Conservation (phyloP, 352 stramenopile species). For the Pythium periplocum region DNA sequence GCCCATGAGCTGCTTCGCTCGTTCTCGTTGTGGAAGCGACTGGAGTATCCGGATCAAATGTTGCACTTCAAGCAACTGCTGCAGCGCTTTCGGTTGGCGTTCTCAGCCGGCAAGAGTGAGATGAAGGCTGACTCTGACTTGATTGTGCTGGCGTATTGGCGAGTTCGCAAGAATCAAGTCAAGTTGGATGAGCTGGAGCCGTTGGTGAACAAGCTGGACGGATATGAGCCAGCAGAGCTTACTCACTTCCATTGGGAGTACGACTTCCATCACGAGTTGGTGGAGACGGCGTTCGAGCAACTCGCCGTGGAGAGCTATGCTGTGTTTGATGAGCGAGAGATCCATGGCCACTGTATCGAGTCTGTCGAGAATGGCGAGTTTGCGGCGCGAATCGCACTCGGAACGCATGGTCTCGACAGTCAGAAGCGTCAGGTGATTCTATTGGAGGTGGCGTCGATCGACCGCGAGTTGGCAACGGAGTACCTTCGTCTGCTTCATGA, state of each 20-base stretch:
- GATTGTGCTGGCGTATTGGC: constrained; percentile 3
- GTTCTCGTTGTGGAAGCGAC: not conserved
- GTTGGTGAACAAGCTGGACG: not conserved
- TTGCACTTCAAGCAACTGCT: constrained; percentile 18
- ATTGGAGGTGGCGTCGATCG: too few species aligned
- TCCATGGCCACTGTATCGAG: too few species aligned
- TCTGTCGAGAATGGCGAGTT: too few species aligned
- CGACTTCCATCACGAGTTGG: constrained; percentile 12
- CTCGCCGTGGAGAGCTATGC: constrained; percentile 13
- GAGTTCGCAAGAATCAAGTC: not conserved
- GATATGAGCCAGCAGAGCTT: too few species aligned
- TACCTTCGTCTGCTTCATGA: too few species aligned
- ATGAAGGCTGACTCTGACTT: constrained; percentile 12
- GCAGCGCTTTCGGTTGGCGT: constrained; percentile 10
- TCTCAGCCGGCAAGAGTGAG: not conserved
- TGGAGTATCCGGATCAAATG: constrained; percentile 5
- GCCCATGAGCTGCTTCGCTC: too few species aligned
- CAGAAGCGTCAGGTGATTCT: too few species aligned
- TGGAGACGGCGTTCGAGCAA: constrained; percentile 19
- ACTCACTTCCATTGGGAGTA: constrained; percentile 18
- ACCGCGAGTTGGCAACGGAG: too few species aligned
- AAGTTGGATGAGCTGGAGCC: too few species aligned
- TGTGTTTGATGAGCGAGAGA: too few species aligned
- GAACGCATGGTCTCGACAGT: too few species aligned
- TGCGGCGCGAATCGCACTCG: too few species aligned